These are phyloP conservation scores for Phaffomyces thermotolerans DNA, from an alignment of 805 yeast genomes.

Conservation along the genomic window DNA sequence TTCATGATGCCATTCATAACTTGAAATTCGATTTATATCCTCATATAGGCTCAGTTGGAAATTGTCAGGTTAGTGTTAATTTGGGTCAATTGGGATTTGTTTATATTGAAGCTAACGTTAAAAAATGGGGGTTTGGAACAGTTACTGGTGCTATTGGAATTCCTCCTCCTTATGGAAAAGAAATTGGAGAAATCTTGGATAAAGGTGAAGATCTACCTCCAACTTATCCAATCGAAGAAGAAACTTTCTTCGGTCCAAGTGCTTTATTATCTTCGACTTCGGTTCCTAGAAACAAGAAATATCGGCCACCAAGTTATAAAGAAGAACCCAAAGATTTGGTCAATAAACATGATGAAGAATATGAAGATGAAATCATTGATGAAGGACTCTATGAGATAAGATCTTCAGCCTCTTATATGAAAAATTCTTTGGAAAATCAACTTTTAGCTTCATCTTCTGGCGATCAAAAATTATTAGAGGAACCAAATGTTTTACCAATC, in stretches of 20 bases:
- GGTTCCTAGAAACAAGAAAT: neutral
- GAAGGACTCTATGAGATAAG: slow-evolving; percentile 26
- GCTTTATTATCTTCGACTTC: slow-evolving; percentile 9
- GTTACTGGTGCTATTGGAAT: slow-evolving; percentile 36
- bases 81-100: slow-evolving; percentile 76
- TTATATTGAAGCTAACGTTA: slow-evolving; percentile 76
- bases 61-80: slow-evolving; percentile 42
- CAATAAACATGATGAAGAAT: neutral
- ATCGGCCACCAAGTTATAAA: slow-evolving; percentile 21
- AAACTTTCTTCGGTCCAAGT: slow-evolving; percentile 51
- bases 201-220: slow-evolving; percentile 74
- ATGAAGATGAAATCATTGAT: slow-evolving; percentile 8
- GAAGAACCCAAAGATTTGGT: slow-evolving; percentile 17
- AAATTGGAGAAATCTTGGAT: slow-evolving; percentile 41
- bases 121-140: slow-evolving; percentile 70
- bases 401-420: slow-evolving; percentile 27
- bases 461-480: neutral
- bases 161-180: slow-evolving; percentile 39
- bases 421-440: slow-evolving; percentile 16
- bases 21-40: slow-evolving; percentile 39
- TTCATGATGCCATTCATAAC: slow-evolving; percentile 74
- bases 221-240: slow-evolving; percentile 54
- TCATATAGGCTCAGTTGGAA: slow-evolving; percentile 32
- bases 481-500: neutral
- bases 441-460: neutral